phyloP scores from a whole-genome alignment of 2,329 filamentous ascomycete genomes.

The Diplodia intermedia region DNA sequence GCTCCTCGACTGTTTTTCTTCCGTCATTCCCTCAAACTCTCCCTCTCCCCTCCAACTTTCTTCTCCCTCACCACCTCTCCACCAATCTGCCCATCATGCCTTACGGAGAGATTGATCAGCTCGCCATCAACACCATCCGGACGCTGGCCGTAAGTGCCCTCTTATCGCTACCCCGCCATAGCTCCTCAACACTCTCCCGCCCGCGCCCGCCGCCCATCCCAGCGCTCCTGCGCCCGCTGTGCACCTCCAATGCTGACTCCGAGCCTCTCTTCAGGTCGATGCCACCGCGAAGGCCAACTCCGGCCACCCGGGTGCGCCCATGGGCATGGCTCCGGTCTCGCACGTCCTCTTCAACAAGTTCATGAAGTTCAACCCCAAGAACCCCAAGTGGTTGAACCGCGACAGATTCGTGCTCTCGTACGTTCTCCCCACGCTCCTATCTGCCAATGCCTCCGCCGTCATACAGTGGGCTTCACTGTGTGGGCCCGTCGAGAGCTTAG shows the following conservation, averaged over 20 bases:
- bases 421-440: constrained; percentile 54
- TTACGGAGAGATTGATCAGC: constrained; percentile 84
- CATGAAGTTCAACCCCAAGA: constrained; percentile 99
- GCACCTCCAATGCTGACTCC: constrained; percentile 45
- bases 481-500: not conserved
- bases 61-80: constrained; percentile 33
- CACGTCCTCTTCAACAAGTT: constrained; percentile 99
- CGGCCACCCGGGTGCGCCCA: constrained; percentile 97
- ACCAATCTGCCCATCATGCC: constrained; percentile 69
- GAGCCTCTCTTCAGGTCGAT: constrained; percentile 75
- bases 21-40: constrained; percentile 31
- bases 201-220: constrained; percentile 30
- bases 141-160: constrained; percentile 81
- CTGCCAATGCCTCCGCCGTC: not conserved
- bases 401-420: constrained; percentile 99
- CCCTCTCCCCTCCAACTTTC: constrained; percentile 19
- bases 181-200: constrained; percentile 37
- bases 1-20: constrained; percentile 32
- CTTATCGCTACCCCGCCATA: constrained; percentile 32
- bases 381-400: constrained; percentile 94
- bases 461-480: not conserved
- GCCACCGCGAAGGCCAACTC: constrained; percentile 95
- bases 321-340: constrained; percentile 93
- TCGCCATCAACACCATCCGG: constrained; percentile 98
- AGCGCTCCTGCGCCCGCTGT: not conserved